phyloP scores from a whole-genome alignment of 1,284 basidiomycete species.

The Puccinia sorghi region DNA sequence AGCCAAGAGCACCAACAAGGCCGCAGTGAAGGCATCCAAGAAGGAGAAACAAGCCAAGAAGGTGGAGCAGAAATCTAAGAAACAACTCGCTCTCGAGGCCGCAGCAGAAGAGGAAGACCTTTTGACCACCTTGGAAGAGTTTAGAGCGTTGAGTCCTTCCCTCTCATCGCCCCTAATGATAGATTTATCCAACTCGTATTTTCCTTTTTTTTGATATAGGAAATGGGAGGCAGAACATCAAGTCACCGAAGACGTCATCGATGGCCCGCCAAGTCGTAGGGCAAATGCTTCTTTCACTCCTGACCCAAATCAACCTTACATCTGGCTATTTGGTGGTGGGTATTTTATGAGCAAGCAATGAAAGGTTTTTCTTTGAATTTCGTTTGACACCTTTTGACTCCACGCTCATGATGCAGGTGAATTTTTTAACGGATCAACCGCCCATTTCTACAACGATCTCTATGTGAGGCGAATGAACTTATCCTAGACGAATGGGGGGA shows the following conservation, averaged over 20 bases:
- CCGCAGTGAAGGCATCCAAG: conserved; percentile 38
- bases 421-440: conserved; percentile 38
- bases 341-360: background rate
- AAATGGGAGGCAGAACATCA: conserved; percentile 48
- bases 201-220: conserved; percentile 5
- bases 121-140: conserved; percentile 40
- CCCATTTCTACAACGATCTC: conserved; percentile 44
- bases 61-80: conserved; percentile 43
- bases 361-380: background rate
- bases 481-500: too few relatives aligned
- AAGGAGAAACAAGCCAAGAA: conserved; percentile 47
- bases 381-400: background rate
- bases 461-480: conserved; percentile 36
- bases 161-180: background rate
- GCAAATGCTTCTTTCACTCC: conserved; percentile 77
- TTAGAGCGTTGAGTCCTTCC: conserved; percentile 26
- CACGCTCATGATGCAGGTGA: conserved; percentile 16
- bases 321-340: conserved; percentile 44
- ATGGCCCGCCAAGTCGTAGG: conserved; percentile 74
- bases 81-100: conserved; percentile 31
- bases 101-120: conserved; percentile 45
- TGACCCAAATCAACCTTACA: conserved; percentile 59
- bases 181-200: background rate
- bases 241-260: conserved; percentile 67
- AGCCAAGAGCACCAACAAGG: conserved; percentile 31